A percentile compares a stretch with the other conserved stretches of the same genome.
phyloP scores from a whole-genome alignment of 495 filamentous ascomycete species.

The Margaritispora aquatica region DNA sequence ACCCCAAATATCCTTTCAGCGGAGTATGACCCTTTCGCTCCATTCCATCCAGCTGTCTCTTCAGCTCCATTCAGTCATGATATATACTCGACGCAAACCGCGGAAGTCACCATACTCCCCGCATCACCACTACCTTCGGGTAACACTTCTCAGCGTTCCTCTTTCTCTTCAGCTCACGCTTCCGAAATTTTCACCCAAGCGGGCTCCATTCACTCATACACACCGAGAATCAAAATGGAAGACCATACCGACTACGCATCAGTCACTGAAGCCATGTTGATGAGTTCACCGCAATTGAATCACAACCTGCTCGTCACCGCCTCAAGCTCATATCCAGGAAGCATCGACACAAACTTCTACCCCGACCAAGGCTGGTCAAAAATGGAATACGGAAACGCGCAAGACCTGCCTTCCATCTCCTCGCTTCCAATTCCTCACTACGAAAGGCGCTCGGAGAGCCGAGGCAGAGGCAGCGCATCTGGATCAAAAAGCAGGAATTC shows the following conservation, averaged over 20 bases:
- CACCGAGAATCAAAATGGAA: slow-evolving; percentile 51
- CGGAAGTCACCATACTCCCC: slow-evolving; percentile 23
- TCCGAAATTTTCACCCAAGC: slow-evolving; percentile 32
- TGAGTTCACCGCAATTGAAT: slow-evolving; percentile 37
- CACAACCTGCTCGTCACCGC: slow-evolving; percentile 33
- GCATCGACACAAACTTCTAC: slow-evolving; percentile 32
- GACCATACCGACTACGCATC: slow-evolving; percentile 32
- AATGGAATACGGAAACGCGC: slow-evolving; percentile 35
- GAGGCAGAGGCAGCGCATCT: slow-evolving; percentile 15
- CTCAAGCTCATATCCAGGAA: slow-evolving; percentile 34
- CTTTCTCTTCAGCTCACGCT: slow-evolving; percentile 34
- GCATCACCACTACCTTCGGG: slow-evolving; percentile 23
- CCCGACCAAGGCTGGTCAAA: slow-evolving; percentile 42
- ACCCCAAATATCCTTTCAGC: slow-evolving; percentile 42
- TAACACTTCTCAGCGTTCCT: slow-evolving; percentile 30
- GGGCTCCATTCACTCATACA: slow-evolving; percentile 26
- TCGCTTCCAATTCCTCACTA: slow-evolving; percentile 20
- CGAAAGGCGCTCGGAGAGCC: slow-evolving; percentile 19
- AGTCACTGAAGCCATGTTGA: slow-evolving; percentile 36
- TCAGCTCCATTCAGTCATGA: slow-evolving; percentile 39
- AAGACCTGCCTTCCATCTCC: slow-evolving; percentile 17
- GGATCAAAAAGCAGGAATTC: slow-evolving; percentile 28
- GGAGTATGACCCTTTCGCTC: slow-evolving; percentile 47
- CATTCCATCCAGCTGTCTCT: slow-evolving; percentile 32
- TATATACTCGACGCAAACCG: slow-evolving; percentile 34